A percentile compares a stretch with the other conserved stretches of the same genome.
Evolutionary conservation across 371 early-diverging fungal species (phyloP).

Genomic region (Rhizopus sp.): DNA sequence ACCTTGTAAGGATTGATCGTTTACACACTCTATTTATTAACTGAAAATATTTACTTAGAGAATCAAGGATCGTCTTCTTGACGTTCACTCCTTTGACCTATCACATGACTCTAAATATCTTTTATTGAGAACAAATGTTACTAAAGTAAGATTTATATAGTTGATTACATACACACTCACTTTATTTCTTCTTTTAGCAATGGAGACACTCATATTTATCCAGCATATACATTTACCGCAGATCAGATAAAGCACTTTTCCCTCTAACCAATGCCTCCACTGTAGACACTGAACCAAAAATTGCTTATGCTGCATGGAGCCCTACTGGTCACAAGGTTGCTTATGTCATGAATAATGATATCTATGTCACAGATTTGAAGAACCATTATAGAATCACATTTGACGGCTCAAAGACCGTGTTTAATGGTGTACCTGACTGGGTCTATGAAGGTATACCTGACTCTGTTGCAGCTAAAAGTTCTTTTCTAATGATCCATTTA

Average conservation of each 20-base stretch:
- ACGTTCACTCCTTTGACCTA: conserved; percentile 54
- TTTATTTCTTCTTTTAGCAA: conserved; percentile 35
- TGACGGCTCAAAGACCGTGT: conserved; percentile 80
- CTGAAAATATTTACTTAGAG: conserved; percentile 20
- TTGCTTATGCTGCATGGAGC: conserved; percentile 74
- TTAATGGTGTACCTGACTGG: conserved; percentile 97
- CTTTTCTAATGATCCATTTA: conserved; percentile 2
- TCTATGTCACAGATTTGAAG: conserved; percentile 73
- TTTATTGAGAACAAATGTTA: conserved; percentile 64
- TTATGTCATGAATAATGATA: conserved; percentile 86
- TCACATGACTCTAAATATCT: conserved; percentile 82
- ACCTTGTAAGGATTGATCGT: conserved; percentile 23
- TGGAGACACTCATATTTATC: conserved; percentile 87
- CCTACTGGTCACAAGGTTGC: conserved; percentile 78
- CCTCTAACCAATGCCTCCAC: conserved; percentile 58
- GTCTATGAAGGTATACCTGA: conserved; percentile 77
- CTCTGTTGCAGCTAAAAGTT: neutral
- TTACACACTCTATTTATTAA: conserved; percentile 10
- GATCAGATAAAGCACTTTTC: conserved; percentile 49
- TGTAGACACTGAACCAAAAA: conserved; percentile 32
- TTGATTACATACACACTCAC: neutral
- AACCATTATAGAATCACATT: conserved; percentile 73
- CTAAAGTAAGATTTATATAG: conserved; percentile 46
- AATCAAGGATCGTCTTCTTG: conserved; percentile 26
- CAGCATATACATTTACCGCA: conserved; percentile 75